phyloP scores from a whole-genome alignment of 1,139 yeast genomes.

The Candida sanyaensis region DNA sequence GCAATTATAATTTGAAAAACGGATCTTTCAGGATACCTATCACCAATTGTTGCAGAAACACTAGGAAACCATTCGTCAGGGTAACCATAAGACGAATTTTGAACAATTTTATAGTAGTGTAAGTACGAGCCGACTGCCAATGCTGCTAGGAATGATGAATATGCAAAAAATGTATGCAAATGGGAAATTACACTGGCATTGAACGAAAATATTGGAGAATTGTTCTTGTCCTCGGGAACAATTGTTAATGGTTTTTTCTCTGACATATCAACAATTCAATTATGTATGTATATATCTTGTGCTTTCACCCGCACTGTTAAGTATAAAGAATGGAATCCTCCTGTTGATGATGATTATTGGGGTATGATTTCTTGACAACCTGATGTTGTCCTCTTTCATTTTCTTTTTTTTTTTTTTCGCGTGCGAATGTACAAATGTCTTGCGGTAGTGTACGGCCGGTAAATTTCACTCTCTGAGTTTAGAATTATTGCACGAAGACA shows the following conservation, averaged over 20 bases:
- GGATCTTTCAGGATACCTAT: conserved; percentile 92
- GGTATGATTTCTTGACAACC: too few relatives aligned
- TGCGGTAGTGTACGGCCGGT: too few relatives aligned
- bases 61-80: conserved; percentile 99
- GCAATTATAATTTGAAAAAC: conserved; percentile 85
- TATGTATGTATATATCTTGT: too few relatives aligned
- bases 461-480: too few relatives aligned
- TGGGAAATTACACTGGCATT: conserved; percentile 68
- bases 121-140: conserved; percentile 68
- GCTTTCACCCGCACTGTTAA: too few relatives aligned
- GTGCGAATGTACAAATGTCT: too few relatives aligned
- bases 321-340: too few relatives aligned
- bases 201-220: conserved; percentile 21
- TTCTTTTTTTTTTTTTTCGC: too few relatives aligned
- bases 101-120: conserved; percentile 84
- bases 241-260: conserved; percentile 6
- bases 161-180: conserved; percentile 72
- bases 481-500: not conserved
- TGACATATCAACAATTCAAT: conserved; percentile 5
- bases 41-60: conserved; percentile 96
- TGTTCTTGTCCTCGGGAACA: conserved; percentile 4
- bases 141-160: conserved; percentile 73
- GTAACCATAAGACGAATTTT: conserved; percentile 82
- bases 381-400: too few relatives aligned
- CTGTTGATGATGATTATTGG: too few relatives aligned